Conservation (phyloP, 768 basidiomycete species). For the Boletus sensibilis region DNA sequence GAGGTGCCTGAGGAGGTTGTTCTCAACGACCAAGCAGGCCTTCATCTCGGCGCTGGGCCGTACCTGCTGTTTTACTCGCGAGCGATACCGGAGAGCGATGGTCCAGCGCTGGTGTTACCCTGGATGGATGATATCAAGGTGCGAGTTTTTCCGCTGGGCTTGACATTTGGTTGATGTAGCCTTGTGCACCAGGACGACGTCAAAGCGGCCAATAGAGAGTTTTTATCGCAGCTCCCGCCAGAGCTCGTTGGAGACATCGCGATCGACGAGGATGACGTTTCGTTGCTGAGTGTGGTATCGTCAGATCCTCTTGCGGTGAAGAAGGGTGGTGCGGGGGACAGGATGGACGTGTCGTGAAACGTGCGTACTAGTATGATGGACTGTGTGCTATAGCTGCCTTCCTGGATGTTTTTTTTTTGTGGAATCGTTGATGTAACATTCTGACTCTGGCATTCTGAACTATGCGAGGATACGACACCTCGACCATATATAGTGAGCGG, state of each 20-base stretch:
- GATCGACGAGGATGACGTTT: conserved; percentile 12
- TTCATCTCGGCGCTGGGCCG: conserved; percentile 76
- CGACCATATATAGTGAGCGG: too few relatives aligned
- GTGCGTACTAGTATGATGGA: not conserved
- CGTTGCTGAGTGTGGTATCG: not conserved
- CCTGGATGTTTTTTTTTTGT: not conserved
- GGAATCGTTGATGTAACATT: not conserved
- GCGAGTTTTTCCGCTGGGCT: not conserved
- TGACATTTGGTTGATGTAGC: not conserved
- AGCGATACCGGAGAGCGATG: conserved; percentile 24
- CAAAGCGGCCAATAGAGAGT: conserved; percentile 37
- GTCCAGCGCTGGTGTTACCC: conserved; percentile 12
- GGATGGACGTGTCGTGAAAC: conserved; percentile 20
- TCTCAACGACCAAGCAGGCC: conserved; percentile 63
- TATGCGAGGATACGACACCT: too few relatives aligned
- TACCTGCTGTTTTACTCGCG: conserved; percentile 72
- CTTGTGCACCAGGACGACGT: conserved; percentile 29
- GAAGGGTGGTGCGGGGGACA: not conserved
- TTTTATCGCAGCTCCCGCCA: conserved; percentile 35
- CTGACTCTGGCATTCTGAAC: too few relatives aligned
- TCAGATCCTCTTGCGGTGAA: not conserved
- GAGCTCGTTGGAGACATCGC: conserved; percentile 29
- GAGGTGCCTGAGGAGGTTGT: conserved; percentile 73
- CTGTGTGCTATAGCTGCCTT: not conserved
- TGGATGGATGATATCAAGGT: conserved; percentile 35